Conservation (phyloP, 2,329 filamentous ascomycete species). For the Paraphoma sp. region DNA sequence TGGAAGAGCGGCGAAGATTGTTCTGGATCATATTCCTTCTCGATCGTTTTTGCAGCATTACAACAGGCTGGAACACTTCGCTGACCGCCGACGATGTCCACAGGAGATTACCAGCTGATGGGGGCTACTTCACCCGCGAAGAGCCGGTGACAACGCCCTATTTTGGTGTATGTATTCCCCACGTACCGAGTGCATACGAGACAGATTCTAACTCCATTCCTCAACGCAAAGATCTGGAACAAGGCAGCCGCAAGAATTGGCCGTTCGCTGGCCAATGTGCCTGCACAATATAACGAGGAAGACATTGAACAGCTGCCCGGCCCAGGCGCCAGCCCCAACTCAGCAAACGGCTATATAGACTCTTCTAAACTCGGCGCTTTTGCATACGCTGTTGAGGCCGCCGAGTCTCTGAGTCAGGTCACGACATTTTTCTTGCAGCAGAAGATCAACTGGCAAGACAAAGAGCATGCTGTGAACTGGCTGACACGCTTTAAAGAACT, state of each 20-base stretch:
- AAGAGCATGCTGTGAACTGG: constrained; percentile 44
- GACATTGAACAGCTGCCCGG: constrained; percentile 33
- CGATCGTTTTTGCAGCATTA: constrained; percentile 42
- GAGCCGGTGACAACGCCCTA: constrained; percentile 42
- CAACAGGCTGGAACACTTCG: constrained; percentile 43
- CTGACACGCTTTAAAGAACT: constrained; percentile 44
- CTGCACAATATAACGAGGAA: constrained; percentile 44
- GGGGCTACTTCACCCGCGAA: constrained; percentile 42
- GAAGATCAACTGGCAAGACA: constrained; percentile 43
- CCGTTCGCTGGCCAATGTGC: constrained; percentile 38
- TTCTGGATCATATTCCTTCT: constrained; percentile 45
- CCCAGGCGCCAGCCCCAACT: constrained; percentile 32
- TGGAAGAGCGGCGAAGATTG: constrained; percentile 39
- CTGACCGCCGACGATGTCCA: constrained; percentile 44
- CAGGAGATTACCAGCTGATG: constrained; percentile 40
- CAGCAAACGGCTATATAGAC: constrained; percentile 40
- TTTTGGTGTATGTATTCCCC: constrained; percentile 20
- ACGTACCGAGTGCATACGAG: too few relatives aligned
- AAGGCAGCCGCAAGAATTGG: constrained; percentile 43
- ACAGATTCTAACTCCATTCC: too few relatives aligned
- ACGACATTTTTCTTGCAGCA: constrained; percentile 45
- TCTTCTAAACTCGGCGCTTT: constrained; percentile 44
- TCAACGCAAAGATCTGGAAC: constrained; percentile 32
- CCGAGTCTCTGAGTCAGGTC: constrained; percentile 42
- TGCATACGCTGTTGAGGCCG: constrained; percentile 43